Evolutionary conservation across 768 basidiomycete genomes (phyloP).

Genomic region (Galerina marginata): DNA sequence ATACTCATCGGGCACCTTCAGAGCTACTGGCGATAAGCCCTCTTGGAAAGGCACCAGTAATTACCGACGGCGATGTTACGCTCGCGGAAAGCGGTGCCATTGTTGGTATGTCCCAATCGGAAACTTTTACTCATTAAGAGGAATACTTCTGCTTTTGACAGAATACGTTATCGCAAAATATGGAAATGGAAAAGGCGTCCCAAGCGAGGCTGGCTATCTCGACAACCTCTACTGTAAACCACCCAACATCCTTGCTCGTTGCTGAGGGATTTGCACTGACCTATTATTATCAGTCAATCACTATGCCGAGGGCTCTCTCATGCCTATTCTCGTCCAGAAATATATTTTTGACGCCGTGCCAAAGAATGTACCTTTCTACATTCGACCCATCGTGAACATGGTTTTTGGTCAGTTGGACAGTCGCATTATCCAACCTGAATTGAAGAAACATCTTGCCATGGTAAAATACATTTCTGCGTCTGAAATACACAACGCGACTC

Average conservation of each 20-base stretch:
- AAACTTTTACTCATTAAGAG: background rate
- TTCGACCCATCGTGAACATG: constrained; percentile 37
- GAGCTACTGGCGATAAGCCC: constrained; percentile 44
- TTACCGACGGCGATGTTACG: constrained; percentile 49
- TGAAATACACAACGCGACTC: background rate
- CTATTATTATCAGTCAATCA: constrained; percentile 34
- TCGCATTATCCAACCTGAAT: constrained; percentile 29
- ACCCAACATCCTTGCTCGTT: background rate
- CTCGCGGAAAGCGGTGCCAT: constrained; percentile 47
- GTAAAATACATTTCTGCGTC: constrained; percentile 20
- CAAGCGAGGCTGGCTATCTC: constrained; percentile 31
- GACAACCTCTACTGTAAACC: constrained; percentile 41
- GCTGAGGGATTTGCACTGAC: background rate
- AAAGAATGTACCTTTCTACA: constrained; percentile 36
- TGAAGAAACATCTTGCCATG: constrained; percentile 33
- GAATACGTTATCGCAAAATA: constrained; percentile 50
- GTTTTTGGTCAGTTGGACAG: constrained; percentile 33
- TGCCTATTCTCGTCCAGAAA: constrained; percentile 44
- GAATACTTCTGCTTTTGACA: constrained; percentile 10
- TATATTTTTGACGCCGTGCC: constrained; percentile 36
- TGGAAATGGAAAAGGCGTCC: constrained; percentile 33
- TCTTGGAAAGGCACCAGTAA: constrained; percentile 51
- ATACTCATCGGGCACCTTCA: constrained; percentile 35
- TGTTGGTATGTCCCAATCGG: constrained; percentile 31
- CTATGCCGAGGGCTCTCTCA: constrained; percentile 46